Evolutionary conservation across 148 eudicot species (phyloP), one percentile per base, ranked within the genome.

Genomic region (Vaccinium macrocarpon): DNA sequence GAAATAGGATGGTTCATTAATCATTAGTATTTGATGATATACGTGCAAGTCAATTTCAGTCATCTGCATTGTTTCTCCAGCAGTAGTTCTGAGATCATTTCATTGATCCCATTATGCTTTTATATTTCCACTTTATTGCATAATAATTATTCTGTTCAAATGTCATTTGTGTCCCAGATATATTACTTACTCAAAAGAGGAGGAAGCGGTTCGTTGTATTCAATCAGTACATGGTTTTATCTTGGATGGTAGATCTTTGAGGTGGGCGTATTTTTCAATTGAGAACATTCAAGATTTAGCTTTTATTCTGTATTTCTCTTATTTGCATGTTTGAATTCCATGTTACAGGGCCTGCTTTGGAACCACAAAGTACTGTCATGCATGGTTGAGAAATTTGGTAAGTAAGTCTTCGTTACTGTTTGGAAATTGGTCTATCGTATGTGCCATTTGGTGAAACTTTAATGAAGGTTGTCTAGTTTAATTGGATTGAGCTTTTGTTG

Each of bases 321-420:
- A 56, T 27, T 73, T 85, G 79, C 75, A 56, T 51, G 25, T 16
- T 79, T 85, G 38, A 15, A 75, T 51, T 62, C n/a, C 52, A n/a
- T 84, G 61, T 84, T 84, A 73, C 90, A 97, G 98, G 92, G 99
- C 98, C 55, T 93, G 98, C 88, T 97, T 97, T 90, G 99, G 99
- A 83, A 97, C 99, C 61, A 97, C 98, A 55, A 97, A 97, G 88
- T 97, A 97, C 82, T 97, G 99, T 88, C 99, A 97, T 89, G 91
- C 98, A 82, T 95, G 99, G 99, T 90, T 97, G 88, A 91, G 98
- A 85, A 97, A 92, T 83, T 87, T 88, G 98, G 99, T 97, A 97
- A 84, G 91, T 91, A 18, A 84, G 53, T 53, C 55, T 68, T 29
- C 38, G 76, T 79, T 84, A 57, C 5, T 19, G 3, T 29, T 82